Evolutionary conservation across 805 yeast genomes (phyloP), one percentile per base, ranked within the genome.

Genomic region (Zygoascus ofunaensis): DNA sequence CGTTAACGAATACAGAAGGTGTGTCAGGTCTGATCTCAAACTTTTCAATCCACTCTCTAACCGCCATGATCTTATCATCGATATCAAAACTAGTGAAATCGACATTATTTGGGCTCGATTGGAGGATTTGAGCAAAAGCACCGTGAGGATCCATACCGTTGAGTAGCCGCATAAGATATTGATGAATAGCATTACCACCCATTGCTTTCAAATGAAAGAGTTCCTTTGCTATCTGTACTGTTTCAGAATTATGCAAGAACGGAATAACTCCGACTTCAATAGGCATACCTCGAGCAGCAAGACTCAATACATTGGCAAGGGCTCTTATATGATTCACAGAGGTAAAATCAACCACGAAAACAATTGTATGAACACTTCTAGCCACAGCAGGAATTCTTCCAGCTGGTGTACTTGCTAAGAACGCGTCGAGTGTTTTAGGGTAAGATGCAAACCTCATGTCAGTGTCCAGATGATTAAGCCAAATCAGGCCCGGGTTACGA

Each of bases 211-310:
- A 26, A 21, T 43, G 52, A 20, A 48, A 39, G 10, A 55, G 22
- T 17, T 48, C 53, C 37, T 46, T 34, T 0, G 60, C 48, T 7
- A 52, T 41, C 7, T 41, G 26, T 18, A 44, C 48, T 39, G 59
- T 57, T 17, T 52, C 53, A 17, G 54, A 49, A 21, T 30, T 19
- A 12, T 49, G 46, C 4, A 49, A 53, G 2, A 82, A 46, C 0
- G 97, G 95, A n/a, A 90, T 66, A 2, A 90, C 49, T 4, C 97
- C 98, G 42, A 90, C 57, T 60, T 89, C 82, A 51, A 87, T 82
- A 0, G 95, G 85, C 15, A 83, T 70, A 1, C 77, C 76, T 36
- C 75, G 72, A 10, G 71, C 50, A 4, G 60, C 42, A 19, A 65
- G 43, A 34, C 54, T 48, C 36, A 54, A 34, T 1, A 65, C 43